phyloP scores from a whole-genome alignment of 2,329 filamentous ascomycete genomes.

The Albophoma yamanashiensis region DNA sequence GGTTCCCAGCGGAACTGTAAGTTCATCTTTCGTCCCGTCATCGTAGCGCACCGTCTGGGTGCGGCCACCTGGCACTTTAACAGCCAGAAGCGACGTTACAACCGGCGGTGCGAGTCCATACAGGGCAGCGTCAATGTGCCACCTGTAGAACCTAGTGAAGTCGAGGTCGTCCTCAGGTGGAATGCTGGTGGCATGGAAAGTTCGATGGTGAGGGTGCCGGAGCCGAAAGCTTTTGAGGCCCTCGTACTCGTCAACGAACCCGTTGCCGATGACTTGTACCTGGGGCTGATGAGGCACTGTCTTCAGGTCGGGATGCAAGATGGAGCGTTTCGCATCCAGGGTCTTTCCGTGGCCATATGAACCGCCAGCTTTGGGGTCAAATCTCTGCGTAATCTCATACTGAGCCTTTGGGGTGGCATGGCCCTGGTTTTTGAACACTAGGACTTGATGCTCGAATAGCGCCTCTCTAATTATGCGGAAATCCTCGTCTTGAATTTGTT shows the following conservation, averaged over 20 bases:
- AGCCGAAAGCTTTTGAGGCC: neutral
- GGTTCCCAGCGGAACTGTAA: neutral
- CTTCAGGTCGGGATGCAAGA: conserved; percentile 71
- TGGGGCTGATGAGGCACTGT: conserved; percentile 72
- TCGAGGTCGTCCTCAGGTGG: neutral
- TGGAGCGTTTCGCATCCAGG: conserved; percentile 49
- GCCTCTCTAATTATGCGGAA: neutral
- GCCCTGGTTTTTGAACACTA: neutral
- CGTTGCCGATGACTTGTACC: conserved; percentile 4
- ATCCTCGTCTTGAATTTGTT: neutral
- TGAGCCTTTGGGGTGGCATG: conserved; percentile 32
- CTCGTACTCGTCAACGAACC: neutral
- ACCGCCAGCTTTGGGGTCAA: conserved; percentile 53
- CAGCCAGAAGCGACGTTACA: neutral
- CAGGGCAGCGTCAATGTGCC: neutral
- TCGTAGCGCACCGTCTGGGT: neutral
- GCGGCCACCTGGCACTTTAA: neutral
- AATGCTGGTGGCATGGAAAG: neutral
- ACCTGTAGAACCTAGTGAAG: neutral
- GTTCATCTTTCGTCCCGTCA: neutral
- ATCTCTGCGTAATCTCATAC: conserved; percentile 61
- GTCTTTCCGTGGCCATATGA: conserved; percentile 71
- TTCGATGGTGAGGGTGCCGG: neutral
- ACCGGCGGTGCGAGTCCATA: neutral
- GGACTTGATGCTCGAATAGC: neutral